Percentiles rank a stretch among this genome's conserved stretches.
Evolutionary conservation across 805 yeast genomes (phyloP).

Genomic region (Saccharomycopsis fibuligera): DNA sequence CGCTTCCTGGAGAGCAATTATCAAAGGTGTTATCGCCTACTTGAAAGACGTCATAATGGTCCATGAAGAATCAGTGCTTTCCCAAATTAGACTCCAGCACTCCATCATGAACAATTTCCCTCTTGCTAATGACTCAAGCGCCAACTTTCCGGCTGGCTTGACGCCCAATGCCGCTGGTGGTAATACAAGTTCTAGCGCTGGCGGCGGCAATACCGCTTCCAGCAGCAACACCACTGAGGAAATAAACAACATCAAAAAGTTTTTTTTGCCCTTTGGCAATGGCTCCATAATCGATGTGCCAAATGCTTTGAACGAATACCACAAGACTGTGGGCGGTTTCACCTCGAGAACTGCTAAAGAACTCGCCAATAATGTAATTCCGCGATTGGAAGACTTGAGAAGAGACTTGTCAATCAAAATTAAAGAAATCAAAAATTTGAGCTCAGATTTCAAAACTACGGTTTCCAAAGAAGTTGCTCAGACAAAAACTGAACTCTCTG

Average conservation of each 20-base stretch:
- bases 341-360: conserved; percentile 57
- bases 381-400: conserved; percentile 53
- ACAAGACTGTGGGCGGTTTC: conserved; percentile 50
- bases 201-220: conserved; percentile 4
- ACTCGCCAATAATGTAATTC: conserved; percentile 53
- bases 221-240: conserved; percentile 29
- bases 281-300: conserved; percentile 57
- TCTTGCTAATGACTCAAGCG: conserved; percentile 26
- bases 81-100: conserved; percentile 73
- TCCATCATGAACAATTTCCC: conserved; percentile 49
- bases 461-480: conserved; percentile 62
- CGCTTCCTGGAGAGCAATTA: conserved; percentile 77
- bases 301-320: conserved; percentile 45
- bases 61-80: conserved; percentile 83
- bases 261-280: conserved; percentile 51
- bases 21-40: conserved; percentile 68
- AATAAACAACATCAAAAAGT: conserved; percentile 31
- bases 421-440: conserved; percentile 75
- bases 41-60: conserved; percentile 74
- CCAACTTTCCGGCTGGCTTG: conserved; percentile 13
- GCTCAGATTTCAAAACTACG: conserved; percentile 77
- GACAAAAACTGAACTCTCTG: conserved; percentile 51
- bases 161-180: conserved; percentile 10
- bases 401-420: conserved; percentile 78
- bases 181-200: not conserved